phyloP scores from a whole-genome alignment of 176 grass and related monocot genomes.

The bread wheat (Triticum aestivum) region DNA sequence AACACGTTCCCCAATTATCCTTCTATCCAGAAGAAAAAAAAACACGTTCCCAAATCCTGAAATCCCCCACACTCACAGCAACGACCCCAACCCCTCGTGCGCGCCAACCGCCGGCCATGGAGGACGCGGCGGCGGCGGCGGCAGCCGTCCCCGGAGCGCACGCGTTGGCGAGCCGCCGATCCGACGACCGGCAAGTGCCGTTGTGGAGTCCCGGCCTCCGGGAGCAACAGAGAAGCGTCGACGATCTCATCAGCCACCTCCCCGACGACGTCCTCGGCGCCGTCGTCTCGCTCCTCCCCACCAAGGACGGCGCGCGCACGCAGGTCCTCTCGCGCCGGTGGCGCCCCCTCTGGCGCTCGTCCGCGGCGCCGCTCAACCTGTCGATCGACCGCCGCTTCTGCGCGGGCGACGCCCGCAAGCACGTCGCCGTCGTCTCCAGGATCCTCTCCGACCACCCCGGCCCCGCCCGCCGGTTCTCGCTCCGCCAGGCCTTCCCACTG shows the following conservation, averaged over 20 bases:
- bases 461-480: background rate
- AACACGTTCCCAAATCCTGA: too few relatives aligned
- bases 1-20: too few relatives aligned
- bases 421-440: background rate
- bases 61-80: background rate
- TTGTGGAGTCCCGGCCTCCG: background rate
- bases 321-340: background rate
- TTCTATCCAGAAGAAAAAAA: too few relatives aligned
- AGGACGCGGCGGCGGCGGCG: background rate
- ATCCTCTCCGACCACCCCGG: background rate
- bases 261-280: background rate
- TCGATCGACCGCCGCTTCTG: background rate
- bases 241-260: background rate
- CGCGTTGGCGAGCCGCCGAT: background rate
- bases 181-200: background rate
- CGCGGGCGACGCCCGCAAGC: background rate
- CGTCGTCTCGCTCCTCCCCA: background rate
- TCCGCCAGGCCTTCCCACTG: background rate
- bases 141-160: background rate
- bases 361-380: background rate
- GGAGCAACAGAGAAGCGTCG: background rate
- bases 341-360: background rate
- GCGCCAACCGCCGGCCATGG: slow-evolving; percentile 1
- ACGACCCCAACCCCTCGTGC: background rate
- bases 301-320: background rate